Conservation (phyloP, 1,284 basidiomycete genomes). For the Microbotryum intermedium region DNA sequence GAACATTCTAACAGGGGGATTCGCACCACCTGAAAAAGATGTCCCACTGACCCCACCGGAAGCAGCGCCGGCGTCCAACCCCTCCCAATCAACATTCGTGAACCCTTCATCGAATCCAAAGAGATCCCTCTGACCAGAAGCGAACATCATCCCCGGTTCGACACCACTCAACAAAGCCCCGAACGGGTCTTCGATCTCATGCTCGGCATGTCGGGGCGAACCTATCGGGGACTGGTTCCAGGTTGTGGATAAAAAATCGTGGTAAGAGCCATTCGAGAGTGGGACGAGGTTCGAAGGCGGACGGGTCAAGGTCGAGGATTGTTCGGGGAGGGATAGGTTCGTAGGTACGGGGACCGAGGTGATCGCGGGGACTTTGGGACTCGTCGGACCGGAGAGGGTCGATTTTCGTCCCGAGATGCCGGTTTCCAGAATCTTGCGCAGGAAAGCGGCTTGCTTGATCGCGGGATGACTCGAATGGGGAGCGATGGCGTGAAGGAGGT, state of each 20-base stretch:
- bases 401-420: conserved; percentile 18
- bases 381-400: conserved; percentile 16
- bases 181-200: conserved; percentile 16
- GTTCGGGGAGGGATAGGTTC: background rate
- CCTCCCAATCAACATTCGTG: too few relatives aligned
- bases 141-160: conserved; percentile 2
- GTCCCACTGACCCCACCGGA: too few relatives aligned
- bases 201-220: background rate
- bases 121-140: too few relatives aligned
- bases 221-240: conserved; percentile 2
- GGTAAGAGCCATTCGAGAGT: background rate
- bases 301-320: background rate
- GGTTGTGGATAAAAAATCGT: conserved; percentile 2
- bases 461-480: conserved; percentile 21
- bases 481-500: conserved; percentile 25
- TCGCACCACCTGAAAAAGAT: too few relatives aligned
- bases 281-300: background rate
- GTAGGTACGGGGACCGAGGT: background rate
- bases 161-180: conserved; percentile 17
- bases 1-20: too few relatives aligned
- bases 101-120: too few relatives aligned
- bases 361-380: background rate
- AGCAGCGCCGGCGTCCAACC: too few relatives aligned
- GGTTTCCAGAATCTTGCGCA: conserved; percentile 24
- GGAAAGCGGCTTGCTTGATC: conserved; percentile 25